Evolutionary conservation across 2,329 filamentous ascomycete species (phyloP).

Genomic region (Aspergillus jensenii): DNA sequence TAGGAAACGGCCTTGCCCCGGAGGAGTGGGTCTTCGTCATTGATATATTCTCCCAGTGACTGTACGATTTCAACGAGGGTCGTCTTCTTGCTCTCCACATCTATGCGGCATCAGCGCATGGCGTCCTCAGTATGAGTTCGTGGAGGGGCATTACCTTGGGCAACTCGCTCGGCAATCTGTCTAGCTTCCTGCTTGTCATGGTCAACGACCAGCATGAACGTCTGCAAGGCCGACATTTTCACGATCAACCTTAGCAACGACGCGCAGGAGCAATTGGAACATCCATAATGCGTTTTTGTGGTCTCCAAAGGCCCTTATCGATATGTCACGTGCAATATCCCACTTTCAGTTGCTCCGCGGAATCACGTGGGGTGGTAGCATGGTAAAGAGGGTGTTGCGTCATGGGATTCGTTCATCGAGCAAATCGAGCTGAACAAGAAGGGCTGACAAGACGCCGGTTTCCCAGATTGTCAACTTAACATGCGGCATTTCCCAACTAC

Average conservation of each 20-base stretch:
- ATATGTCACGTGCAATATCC: slow-evolving; percentile 21
- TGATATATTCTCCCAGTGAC: slow-evolving; percentile 65
- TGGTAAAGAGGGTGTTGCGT: slow-evolving; percentile 19
- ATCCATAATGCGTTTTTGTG: slow-evolving; percentile 23
- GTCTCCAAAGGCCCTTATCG: slow-evolving; percentile 23
- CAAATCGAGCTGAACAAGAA: not conserved
- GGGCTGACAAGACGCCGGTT: not conserved
- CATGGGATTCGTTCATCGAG: slow-evolving; percentile 10
- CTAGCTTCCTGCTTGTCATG: slow-evolving; percentile 47
- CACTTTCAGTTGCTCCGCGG: slow-evolving; percentile 8
- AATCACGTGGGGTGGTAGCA: slow-evolving; percentile 13
- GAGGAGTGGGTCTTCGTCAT: slow-evolving; percentile 61
- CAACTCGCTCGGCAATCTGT: slow-evolving; percentile 44
- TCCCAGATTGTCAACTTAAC: slow-evolving; percentile 1
- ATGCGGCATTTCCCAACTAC: slow-evolving; percentile 12
- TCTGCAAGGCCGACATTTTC: slow-evolving; percentile 50
- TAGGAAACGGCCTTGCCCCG: slow-evolving; percentile 58
- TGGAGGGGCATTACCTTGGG: slow-evolving; percentile 38
- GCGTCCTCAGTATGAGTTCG: slow-evolving; percentile 4
- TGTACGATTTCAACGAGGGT: slow-evolving; percentile 64
- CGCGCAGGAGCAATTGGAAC: slow-evolving; percentile 13
- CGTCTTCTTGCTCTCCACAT: slow-evolving; percentile 59
- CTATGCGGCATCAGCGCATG: slow-evolving; percentile 37
- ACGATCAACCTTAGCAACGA: slow-evolving; percentile 10
- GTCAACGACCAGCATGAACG: slow-evolving; percentile 49